Conservation (phyloP, 805 yeast genomes). For the Pichia eremophila region DNA sequence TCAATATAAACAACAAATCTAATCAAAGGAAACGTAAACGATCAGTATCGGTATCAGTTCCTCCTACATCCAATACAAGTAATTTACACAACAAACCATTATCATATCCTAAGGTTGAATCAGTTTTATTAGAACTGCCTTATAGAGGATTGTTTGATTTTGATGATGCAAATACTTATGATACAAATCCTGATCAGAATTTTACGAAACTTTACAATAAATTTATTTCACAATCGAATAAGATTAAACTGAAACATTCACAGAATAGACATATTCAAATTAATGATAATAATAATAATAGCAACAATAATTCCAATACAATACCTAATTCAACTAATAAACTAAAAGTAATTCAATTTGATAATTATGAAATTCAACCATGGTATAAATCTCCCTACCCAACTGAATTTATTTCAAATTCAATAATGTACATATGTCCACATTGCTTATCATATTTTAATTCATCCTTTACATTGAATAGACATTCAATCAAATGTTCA, state of each 20-base stretch:
- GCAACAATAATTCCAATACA: not conserved
- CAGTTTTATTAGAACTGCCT: conserved; percentile 49
- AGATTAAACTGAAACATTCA: conserved; percentile 12
- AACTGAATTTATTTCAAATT: conserved; percentile 60
- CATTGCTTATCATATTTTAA: conserved; percentile 73
- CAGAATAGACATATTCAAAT: not conserved
- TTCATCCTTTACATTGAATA: conserved; percentile 51
- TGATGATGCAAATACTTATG: conserved; percentile 48
- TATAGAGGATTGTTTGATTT: conserved; percentile 55
- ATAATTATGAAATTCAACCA: conserved; percentile 68
- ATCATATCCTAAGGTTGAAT: conserved; percentile 19
- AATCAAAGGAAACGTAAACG: not conserved
- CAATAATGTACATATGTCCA: conserved; percentile 68
- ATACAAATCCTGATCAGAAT: conserved; percentile 47
- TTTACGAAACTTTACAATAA: conserved; percentile 30
- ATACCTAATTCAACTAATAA: conserved; percentile 4
- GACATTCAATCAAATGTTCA: conserved; percentile 74
- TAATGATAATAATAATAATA: not conserved
- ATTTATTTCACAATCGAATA: conserved; percentile 31
- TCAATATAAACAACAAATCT: not conserved
- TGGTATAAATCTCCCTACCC: conserved; percentile 96
- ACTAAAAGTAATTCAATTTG: conserved; percentile 36
- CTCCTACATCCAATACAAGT: too few species aligned
- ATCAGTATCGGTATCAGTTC: not conserved
- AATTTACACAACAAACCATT: not conserved